Evolutionary conservation across 257 asterid genomes (phyloP), one percentile per base, ranked within the genome.

Genomic region (Fraxinus quadrangulata): DNA sequence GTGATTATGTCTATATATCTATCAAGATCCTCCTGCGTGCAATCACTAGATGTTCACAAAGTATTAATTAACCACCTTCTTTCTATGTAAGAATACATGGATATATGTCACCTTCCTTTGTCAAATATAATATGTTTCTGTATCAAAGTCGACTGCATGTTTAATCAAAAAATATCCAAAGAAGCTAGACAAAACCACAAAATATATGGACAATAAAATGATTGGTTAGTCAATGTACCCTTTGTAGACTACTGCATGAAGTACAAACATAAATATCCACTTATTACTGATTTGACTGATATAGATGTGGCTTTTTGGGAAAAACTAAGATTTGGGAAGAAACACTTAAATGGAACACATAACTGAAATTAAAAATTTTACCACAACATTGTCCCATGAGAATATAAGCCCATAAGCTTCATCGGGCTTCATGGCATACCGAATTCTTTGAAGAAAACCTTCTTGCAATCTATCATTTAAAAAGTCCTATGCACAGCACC

Each of bases 301-400:
- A 49, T 49, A 19, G 24, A 54, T 6, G 24, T 5, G 2, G 9
- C 7, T 1, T 16, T 19, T n/a, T 0, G 23, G 65, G 65, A 19
- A n/a, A n/a, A 54, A 21, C 31, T 21, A 63, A 36, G 73, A 68
- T 28, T 45, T 16, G 56, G 56, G 67, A 72, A 3, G 45, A 14
- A 54, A 13, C 40, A 8, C 42, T 49, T 75, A 23, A 37, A 70
- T n/a, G 12, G 33, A 70, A 78, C 51, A 31, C 74, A 21, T 7
- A 37, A 37, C 4, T 34, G 54, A 9, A 71, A 65, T 68, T 67
- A 70, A 73, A 79, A 82, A 81, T 51, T 75, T 85, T 86, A 95
- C 99, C 99, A 95, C 93, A 40, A 93, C 97, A 85, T 94, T 94
- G 51, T 95, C 99, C 98, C 97, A 95, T 68, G 99, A 91, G 88